phyloP scores from a whole-genome alignment of 805 yeast species.

The Millerago galiae region DNA sequence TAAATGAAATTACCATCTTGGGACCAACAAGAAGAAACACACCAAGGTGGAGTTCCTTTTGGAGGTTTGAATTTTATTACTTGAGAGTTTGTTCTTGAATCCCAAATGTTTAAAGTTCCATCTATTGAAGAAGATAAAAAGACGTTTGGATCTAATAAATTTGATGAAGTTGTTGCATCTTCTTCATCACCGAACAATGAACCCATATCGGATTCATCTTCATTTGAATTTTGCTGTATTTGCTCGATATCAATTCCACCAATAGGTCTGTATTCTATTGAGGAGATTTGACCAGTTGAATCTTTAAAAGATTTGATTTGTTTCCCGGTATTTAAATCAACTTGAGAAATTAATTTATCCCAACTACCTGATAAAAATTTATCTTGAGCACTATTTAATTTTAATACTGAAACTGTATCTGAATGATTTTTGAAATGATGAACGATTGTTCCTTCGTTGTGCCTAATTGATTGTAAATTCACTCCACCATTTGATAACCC shows the following conservation, averaged over 20 bases:
- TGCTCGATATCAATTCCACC: slow-evolving; percentile 19
- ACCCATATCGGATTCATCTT: slow-evolving; percentile 39
- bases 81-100: slow-evolving; percentile 44
- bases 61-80: slow-evolving; percentile 49
- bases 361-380: slow-evolving; percentile 77
- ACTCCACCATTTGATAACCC: slow-evolving; percentile 87
- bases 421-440: slow-evolving; percentile 71
- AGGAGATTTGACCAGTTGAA: slow-evolving; percentile 73
- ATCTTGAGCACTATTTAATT: slow-evolving; percentile 55
- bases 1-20: slow-evolving; percentile 69
- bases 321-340: slow-evolving; percentile 81
- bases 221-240: slow-evolving; percentile 10
- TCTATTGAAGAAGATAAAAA: slow-evolving; percentile 80
- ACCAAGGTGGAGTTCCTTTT: slow-evolving; percentile 84
- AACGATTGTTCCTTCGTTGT: slow-evolving; percentile 73
- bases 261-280: slow-evolving; percentile 64
- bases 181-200: slow-evolving; percentile 57
- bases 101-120: slow-evolving; percentile 82
- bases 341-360: slow-evolving; percentile 74
- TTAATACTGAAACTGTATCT: slow-evolving; percentile 68
- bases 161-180: slow-evolving; percentile 26
- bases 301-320: slow-evolving; percentile 42
- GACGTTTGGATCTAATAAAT: slow-evolving; percentile 35
- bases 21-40: slow-evolving; percentile 86
- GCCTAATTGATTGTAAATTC: slow-evolving; percentile 72